These are phyloP conservation scores for Paramecium caudatum DNA, from an alignment of 73 alveolate genomes.

Conservation along the genomic window DNA sequence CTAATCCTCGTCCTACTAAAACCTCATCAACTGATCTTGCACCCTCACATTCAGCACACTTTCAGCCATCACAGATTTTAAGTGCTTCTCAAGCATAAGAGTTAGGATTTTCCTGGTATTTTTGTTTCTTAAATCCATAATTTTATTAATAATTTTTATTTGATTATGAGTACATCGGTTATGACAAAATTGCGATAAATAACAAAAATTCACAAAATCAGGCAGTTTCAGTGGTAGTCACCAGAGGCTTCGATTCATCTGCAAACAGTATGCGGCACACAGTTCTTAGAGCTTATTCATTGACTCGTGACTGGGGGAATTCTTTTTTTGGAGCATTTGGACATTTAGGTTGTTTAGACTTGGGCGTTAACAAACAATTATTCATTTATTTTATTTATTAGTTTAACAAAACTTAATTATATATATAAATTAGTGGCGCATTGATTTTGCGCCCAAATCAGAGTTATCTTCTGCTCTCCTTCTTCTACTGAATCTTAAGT, in stretches of 20 bases:
- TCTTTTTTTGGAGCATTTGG: constrained; percentile 34
- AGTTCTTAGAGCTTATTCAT: neutral
- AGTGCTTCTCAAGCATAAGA: neutral
- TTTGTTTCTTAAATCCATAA: constrained; percentile 39
- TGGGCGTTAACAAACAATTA: constrained; percentile 46
- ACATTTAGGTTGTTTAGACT: constrained; percentile 15
- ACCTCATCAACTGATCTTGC: constrained; percentile 20
- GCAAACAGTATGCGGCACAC: constrained; percentile 3
- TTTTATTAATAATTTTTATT: constrained; percentile 33
- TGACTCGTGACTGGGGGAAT: neutral
- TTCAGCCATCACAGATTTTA: constrained; percentile 31
- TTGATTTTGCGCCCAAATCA: constrained; percentile 14
- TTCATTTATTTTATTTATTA: constrained; percentile 35
- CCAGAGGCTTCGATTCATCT: constrained; percentile 6
- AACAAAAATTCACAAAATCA: too few relatives aligned
- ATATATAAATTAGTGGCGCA: constrained; percentile 50
- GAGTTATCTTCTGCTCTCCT: neutral
- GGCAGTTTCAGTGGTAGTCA: neutral
- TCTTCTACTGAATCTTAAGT: neutral
- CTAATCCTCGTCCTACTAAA: neutral
- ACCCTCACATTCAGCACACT: neutral
- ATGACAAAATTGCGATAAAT: too few relatives aligned
- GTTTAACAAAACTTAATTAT: neutral
- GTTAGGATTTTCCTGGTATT: neutral
- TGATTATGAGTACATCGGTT: too few relatives aligned